phyloP scores from a whole-genome alignment of 352 stramenopile genomes.

The Plasmopara viticola region DNA sequence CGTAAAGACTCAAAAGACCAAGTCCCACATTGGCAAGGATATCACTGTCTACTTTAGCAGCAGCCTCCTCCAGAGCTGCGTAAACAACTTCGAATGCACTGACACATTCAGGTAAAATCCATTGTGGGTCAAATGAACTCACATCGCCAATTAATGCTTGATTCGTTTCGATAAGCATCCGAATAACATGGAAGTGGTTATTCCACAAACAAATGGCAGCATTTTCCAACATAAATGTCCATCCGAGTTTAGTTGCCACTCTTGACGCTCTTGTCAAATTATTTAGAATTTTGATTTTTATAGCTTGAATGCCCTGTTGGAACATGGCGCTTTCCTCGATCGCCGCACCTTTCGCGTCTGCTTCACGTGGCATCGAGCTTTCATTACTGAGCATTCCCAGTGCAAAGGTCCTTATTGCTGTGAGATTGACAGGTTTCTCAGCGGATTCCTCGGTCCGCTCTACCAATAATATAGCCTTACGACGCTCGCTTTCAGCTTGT shows the following conservation, averaged over 20 bases:
- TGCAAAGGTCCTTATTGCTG: conserved; percentile 19
- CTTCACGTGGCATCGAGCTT: not conserved
- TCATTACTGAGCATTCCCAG: conserved; percentile 28
- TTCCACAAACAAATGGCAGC: conserved; percentile 87
- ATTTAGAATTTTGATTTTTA: conserved; percentile 47
- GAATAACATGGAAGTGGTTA: conserved; percentile 86
- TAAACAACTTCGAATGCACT: conserved; percentile 55
- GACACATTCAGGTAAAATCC: conserved; percentile 54
- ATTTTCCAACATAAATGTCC: conserved; percentile 71
- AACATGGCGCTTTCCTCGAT: conserved; percentile 5
- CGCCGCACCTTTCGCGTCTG: conserved; percentile 1
- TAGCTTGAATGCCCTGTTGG: conserved; percentile 10
- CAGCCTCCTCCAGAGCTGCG: conserved; percentile 31
- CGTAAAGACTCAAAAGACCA: conserved; percentile 45
- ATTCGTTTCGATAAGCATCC: conserved; percentile 28
- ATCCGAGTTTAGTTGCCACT: conserved; percentile 39
- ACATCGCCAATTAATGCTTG: not conserved
- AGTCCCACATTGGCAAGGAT: conserved; percentile 44
- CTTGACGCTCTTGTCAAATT: conserved; percentile 31
- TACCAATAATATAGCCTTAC: conserved; percentile 5
- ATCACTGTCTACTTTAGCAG: conserved; percentile 27
- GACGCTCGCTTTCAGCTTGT: conserved; percentile 10
- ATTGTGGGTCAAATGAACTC: conserved; percentile 25
- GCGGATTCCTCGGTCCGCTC: conserved; percentile 4
- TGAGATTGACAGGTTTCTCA: conserved; percentile 15